phyloP scores from a whole-genome alignment of 208 protist species.

The Crithidia sp. region DNA sequence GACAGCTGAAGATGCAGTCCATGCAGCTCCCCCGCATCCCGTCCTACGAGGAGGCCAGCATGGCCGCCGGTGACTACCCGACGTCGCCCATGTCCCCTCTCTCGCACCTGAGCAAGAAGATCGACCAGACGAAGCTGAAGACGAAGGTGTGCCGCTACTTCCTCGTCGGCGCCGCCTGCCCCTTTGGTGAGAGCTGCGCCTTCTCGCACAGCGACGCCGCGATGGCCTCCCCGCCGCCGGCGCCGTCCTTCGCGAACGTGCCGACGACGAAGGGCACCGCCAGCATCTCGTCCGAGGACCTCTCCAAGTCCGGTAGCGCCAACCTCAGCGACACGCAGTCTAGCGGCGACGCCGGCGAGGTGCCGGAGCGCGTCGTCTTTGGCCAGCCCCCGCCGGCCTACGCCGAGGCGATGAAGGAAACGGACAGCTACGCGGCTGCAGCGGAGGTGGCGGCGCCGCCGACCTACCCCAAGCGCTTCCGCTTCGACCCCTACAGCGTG shows the following conservation, averaged over 20 bases:
- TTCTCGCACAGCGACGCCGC: constrained; percentile 84
- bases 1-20: neutral
- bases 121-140: constrained; percentile 87
- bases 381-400: constrained; percentile 73
- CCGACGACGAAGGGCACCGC: constrained; percentile 18
- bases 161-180: constrained; percentile 62
- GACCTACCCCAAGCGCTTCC: constrained; percentile 83
- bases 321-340: constrained; percentile 36
- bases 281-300: constrained; percentile 33
- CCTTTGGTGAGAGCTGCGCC: constrained; percentile 84
- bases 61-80: constrained; percentile 30
- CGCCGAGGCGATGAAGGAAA: constrained; percentile 56
- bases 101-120: constrained; percentile 46
- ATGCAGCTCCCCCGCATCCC: constrained; percentile 37
- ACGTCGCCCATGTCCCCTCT: constrained; percentile 27
- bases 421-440: constrained; percentile 24
- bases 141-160: constrained; percentile 91
- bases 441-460: constrained; percentile 44
- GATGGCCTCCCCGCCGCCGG: constrained; percentile 20
- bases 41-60: constrained; percentile 43
- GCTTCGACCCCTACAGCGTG: constrained; percentile 88
- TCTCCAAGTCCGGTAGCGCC: constrained; percentile 32
- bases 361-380: constrained; percentile 36
- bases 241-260: constrained; percentile 12
- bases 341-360: constrained; percentile 28